These are phyloP conservation scores for Stagonosporopsis tanaceti DNA, from an alignment of 2,329 filamentous ascomycete genomes.

Conservation along the genomic window DNA sequence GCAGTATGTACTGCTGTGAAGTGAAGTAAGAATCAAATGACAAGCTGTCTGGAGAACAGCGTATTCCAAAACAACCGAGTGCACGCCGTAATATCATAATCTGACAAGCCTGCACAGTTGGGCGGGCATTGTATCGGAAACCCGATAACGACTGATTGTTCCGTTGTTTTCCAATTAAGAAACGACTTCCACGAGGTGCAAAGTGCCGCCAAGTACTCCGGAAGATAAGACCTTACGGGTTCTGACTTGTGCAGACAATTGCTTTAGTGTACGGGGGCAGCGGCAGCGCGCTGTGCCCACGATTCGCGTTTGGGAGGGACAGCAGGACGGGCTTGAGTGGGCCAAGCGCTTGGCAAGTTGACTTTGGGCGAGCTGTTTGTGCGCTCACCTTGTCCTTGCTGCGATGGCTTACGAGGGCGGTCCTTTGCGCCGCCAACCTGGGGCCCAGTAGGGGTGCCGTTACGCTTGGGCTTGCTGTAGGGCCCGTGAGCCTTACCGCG, in stretches of 20 bases:
- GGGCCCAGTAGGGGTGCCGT: constrained; percentile 28
- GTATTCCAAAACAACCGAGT: constrained; percentile 19
- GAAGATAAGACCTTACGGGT: not conserved
- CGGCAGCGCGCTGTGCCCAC: constrained; percentile 21
- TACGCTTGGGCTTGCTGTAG: constrained; percentile 39
- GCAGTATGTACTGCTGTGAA: constrained; percentile 30
- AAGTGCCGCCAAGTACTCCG: not conserved
- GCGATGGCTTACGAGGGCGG: constrained; percentile 42
- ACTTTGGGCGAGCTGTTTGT: constrained; percentile 34
- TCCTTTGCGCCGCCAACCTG: constrained; percentile 32
- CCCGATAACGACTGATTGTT: constrained; percentile 11
- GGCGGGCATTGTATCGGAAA: constrained; percentile 7
- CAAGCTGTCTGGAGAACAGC: constrained; percentile 14
- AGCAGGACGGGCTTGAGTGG: constrained; percentile 33
- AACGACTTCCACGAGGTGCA: constrained; percentile 1
- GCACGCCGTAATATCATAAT: constrained; percentile 24
- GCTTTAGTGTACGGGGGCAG: constrained; percentile 15
- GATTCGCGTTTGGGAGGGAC: constrained; percentile 26
- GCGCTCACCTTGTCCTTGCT: constrained; percentile 39
- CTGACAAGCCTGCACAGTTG: constrained; percentile 11
- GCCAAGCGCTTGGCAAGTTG: constrained; percentile 39
- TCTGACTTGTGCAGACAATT: not conserved
- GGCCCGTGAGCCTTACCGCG: constrained; percentile 23
- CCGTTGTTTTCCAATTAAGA: constrained; percentile 3
- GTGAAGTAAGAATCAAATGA: constrained; percentile 21